phyloP scores from a whole-genome alignment of 169 alveolate genomes.

The Plasmodium inui region DNA sequence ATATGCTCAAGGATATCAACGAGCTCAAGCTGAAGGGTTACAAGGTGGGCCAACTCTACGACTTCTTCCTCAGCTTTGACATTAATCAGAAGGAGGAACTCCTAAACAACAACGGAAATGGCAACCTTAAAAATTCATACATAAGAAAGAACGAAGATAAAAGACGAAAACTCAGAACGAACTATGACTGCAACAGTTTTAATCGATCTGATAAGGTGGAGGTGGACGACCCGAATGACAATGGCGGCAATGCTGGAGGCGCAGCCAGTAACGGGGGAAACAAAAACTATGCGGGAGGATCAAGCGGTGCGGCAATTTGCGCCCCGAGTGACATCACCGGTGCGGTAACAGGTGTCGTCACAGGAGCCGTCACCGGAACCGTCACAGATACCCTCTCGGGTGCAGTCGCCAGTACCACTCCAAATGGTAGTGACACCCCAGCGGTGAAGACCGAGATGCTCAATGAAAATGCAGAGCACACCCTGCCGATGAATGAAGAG shows the following conservation, averaged over 20 bases:
- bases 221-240: background rate
- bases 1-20: conserved; percentile 75
- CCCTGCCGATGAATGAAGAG: background rate
- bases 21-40: conserved; percentile 79
- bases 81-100: conserved; percentile 40
- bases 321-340: background rate
- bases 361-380: background rate
- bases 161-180: conserved; percentile 11
- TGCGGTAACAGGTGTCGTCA: background rate
- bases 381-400: background rate
- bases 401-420: background rate
- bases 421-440: background rate
- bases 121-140: background rate
- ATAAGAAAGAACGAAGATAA: conserved; percentile 45
- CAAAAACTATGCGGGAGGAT: background rate
- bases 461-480: background rate
- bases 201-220: background rate
- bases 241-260: background rate
- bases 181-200: background rate
- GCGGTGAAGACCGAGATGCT: background rate
- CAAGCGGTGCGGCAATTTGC: background rate
- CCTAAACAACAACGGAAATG: conserved; percentile 3
- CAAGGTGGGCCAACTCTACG: conserved; percentile 81
- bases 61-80: conserved; percentile 79
- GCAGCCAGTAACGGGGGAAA: background rate